A percentile compares a stretch with the other conserved stretches of the same genome.
Evolutionary conservation across 1,284 basidiomycete genomes (phyloP).

Genomic region (Limonomyces culmigenus): DNA sequence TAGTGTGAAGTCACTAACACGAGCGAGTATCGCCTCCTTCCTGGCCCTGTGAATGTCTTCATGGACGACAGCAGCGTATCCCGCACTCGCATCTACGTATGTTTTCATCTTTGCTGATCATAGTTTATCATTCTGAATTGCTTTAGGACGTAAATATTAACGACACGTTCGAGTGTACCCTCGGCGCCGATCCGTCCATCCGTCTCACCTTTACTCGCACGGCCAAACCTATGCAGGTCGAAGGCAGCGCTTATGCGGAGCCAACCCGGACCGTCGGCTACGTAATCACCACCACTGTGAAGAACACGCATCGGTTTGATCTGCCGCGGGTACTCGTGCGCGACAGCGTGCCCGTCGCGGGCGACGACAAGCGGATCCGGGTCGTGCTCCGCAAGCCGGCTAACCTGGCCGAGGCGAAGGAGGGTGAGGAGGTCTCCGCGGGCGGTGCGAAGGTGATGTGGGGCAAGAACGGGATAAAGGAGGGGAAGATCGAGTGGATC

Average conservation of each 20-base stretch:
- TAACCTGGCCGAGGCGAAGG: slow-evolving; percentile 26
- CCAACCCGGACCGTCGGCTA: slow-evolving; percentile 23
- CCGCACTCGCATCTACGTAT: slow-evolving; percentile 25
- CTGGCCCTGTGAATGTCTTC: slow-evolving; percentile 33
- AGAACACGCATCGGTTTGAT: slow-evolving; percentile 28
- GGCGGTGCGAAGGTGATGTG: slow-evolving; percentile 5
- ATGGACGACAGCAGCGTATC: slow-evolving; percentile 32
- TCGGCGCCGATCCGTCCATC: slow-evolving; percentile 32
- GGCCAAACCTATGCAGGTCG: slow-evolving; percentile 16
- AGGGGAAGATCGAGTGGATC: slow-evolving; percentile 15
- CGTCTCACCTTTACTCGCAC: slow-evolving; percentile 29
- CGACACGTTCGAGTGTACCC: slow-evolving; percentile 33
- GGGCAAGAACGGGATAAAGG: slow-evolving; percentile 11
- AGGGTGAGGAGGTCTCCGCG: slow-evolving; percentile 18
- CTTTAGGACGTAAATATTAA: slow-evolving; percentile 12
- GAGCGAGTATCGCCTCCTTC: slow-evolving; percentile 31
- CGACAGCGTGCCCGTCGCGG: slow-evolving; percentile 28
- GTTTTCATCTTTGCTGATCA: neutral
- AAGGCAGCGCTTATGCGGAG: slow-evolving; percentile 25
- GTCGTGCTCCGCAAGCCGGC: slow-evolving; percentile 29
- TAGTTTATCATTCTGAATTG: neutral
- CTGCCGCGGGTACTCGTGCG: slow-evolving; percentile 26
- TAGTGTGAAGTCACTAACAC: slow-evolving; percentile 33
- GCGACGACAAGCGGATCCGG: slow-evolving; percentile 16
- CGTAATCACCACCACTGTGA: slow-evolving; percentile 24